phyloP scores from a whole-genome alignment of 306 rosid genomes.

The Prosopis cineraria region DNA sequence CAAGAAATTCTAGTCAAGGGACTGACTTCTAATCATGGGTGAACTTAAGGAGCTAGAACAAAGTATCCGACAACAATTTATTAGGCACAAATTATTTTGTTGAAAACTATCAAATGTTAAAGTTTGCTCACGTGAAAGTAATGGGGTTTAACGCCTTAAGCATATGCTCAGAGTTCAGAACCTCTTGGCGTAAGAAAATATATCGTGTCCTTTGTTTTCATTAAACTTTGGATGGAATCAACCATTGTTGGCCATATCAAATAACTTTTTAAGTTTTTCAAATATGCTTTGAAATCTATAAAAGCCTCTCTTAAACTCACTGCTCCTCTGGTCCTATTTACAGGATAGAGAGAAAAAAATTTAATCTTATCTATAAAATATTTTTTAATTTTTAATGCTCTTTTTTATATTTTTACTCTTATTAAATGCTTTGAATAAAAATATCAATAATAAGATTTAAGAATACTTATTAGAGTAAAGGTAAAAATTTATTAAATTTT shows the following conservation, averaged over 20 bases:
- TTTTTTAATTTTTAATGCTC: no score
- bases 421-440: no score
- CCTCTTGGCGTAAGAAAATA: neutral
- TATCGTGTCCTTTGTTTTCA: neutral
- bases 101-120: neutral
- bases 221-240: neutral
- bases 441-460: no score
- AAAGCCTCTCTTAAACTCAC: no score
- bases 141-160: neutral
- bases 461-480: no score
- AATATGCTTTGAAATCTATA: neutral
- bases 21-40: neutral
- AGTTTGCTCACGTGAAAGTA: neutral
- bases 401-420: no score
- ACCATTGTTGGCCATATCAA: neutral
- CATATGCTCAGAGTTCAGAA: neutral
- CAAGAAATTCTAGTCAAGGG: neutral
- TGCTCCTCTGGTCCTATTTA: no score
- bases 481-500: no score
- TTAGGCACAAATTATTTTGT: neutral
- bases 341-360: no score
- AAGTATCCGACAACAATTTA: neutral
- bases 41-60: neutral
- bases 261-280: neutral
- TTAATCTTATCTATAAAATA: no score